Base-by-base conservation (phyloP, 768 basidiomycete species). In the Leccinum uliginosum region DNA sequence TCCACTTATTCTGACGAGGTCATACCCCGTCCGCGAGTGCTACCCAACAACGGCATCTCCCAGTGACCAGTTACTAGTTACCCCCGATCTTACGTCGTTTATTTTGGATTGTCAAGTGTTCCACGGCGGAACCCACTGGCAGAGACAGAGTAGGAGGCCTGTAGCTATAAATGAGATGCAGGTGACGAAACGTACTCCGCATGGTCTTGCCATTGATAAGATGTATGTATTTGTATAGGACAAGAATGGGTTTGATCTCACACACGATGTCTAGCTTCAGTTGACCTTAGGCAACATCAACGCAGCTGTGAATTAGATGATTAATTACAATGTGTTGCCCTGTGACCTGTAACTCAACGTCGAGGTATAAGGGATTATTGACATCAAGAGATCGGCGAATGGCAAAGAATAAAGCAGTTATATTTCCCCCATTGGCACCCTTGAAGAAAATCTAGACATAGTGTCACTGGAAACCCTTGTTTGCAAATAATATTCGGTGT, bases 391-490 rank as follows among this genome's bases (percentile, higher is more conserved):
- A 40, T 23, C 6, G 30, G 4, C 30, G 21, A 47, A 8, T 21
- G 17, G 26, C 15, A 11, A 7, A 4, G 24, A 3, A 34, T 34
- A 1, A 15, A 3, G 12, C 17, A 19, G 38, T 17, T 0, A 1
- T 8, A n/a, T 26, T 9, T 0, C 15, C 43, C 43, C 5, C 24
- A 3, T 51, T 11, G 38, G 5, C 27, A 51, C 57, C 57, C n/a
- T n/a, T n/a, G n/a, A 51, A 19, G n/a, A 58, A 29, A 58, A 58
- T 44, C 57, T 35, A 43, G n/a, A 19, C 8, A 21, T 14, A 9
- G 4, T 43, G 19, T 58, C 46, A 34, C 7, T 34, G 17, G 35
- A 2, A 44, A 10, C 24, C 2, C 5, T 24, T 12, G 8, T 27
- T 44, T 30, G 15, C 15, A 35, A 44, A 29, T 6, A 26, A 45